Base-by-base conservation (phyloP, 371 early-diverging fungal species). In the Mortierella sp. region DNA sequence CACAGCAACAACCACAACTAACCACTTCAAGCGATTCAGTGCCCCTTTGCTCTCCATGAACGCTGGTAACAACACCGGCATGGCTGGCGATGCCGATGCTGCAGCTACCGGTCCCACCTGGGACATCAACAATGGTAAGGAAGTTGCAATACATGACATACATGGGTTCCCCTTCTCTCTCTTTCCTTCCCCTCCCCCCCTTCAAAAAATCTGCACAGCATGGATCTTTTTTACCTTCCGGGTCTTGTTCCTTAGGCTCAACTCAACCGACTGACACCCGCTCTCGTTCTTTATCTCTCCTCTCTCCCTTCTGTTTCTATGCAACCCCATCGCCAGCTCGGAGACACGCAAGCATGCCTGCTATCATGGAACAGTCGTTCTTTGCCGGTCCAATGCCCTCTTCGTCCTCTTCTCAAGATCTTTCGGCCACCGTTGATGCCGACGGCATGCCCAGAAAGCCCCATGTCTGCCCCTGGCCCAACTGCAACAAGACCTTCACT, bases 401-500 rank as follows among this genome's bases (percentile, higher is more conserved):
- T 14, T 59, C 59, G 14, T 46, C 48, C 13, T 10, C 48, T 46
- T 46, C 53, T 64, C 64, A 64, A 21, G 64, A 64, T 44, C 44
- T 74, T n/a, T 26, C 53, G 34, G 31, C 69, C 34, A 31, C 69
- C n/a, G 37, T 28, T 8, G 80, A 74, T 26, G 34, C 37, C 37
- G 64, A 64, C 37, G 64, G 64, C 9, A 31, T 77, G 0, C 78
- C 75, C 0, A 81, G 81, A 28, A 86, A 81, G 54, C 43, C 86
- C n/a, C 86, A 86, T 44, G 51, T 76, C 37, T 86, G 86, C 50
- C 76, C 79, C 13, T 86, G 83, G 80, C 81, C 78, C 54, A 76
- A 82, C 50, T 86, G 86, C 54, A 64, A 79, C 82, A 86, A 86
- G 71, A 73, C 82, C 8, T 86, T 86, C 48, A 86, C 86, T 13